These are phyloP conservation scores for Trichocladium uniseriatum DNA, from an alignment of 495 filamentous ascomycete genomes.

Conservation along the genomic window DNA sequence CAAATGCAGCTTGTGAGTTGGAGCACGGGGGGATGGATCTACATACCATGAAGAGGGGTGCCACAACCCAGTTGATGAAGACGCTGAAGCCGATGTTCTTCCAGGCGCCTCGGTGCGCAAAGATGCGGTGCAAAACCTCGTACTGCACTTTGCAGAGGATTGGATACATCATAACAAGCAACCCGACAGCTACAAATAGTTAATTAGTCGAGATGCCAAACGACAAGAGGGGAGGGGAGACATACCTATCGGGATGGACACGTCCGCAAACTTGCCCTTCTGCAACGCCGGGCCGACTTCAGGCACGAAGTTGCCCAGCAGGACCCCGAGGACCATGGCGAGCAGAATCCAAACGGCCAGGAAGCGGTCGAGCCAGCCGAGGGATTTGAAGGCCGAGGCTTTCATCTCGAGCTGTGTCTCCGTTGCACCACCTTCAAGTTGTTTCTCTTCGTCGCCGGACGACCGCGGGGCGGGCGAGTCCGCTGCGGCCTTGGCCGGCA, in stretches of 20 bases:
- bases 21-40: too few species aligned
- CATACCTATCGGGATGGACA: slow-evolving; percentile 70
- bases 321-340: slow-evolving; percentile 71
- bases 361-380: slow-evolving; percentile 65
- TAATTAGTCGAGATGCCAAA: too few species aligned
- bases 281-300: slow-evolving; percentile 53
- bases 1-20: too few species aligned
- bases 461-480: too few species aligned
- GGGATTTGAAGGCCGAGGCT: slow-evolving; percentile 42
- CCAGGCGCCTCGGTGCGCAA: slow-evolving; percentile 58
- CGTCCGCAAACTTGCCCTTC: slow-evolving; percentile 60
- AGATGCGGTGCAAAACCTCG: slow-evolving; percentile 64
- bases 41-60: slow-evolving; percentile 86
- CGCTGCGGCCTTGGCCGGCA: too few species aligned
- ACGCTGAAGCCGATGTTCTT: slow-evolving; percentile 74
- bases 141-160: slow-evolving; percentile 85
- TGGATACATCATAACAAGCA: slow-evolving; percentile 93
- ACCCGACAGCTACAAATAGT: slow-evolving; percentile 59
- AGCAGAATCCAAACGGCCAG: slow-evolving; percentile 81
- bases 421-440: too few species aligned
- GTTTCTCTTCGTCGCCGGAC: too few species aligned
- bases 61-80: slow-evolving; percentile 78
- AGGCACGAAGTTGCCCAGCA: slow-evolving; percentile 71
- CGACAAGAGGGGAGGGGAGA: background rate
- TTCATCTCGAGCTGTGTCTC: too few species aligned